Evolutionary conservation across 345 rosid genomes (phyloP).

Genomic region (Trapa incisa): DNA sequence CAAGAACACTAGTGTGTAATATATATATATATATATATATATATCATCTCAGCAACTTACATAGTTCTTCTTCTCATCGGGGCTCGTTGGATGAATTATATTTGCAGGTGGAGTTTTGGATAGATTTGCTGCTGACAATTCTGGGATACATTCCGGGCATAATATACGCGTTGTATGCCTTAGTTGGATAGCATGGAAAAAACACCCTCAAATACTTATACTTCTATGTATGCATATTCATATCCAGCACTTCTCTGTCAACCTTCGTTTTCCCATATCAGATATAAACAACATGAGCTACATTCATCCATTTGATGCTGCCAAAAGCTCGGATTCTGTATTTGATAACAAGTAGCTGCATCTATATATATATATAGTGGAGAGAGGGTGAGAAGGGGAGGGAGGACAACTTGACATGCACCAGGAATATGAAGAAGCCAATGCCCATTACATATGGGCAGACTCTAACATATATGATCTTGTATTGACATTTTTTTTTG

Average conservation of each 20-base stretch:
- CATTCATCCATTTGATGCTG: background rate
- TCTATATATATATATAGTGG: no score
- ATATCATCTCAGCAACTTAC: no score
- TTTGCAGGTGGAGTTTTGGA: conserved; percentile 87
- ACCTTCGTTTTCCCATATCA: background rate
- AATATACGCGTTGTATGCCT: conserved; percentile 69
- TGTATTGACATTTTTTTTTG: background rate
- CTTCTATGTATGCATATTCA: background rate
- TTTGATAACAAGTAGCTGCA: background rate
- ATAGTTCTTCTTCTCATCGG: background rate
- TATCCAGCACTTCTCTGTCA: background rate
- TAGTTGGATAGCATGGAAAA: conserved; percentile 38
- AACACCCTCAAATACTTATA: background rate
- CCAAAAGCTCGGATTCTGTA: no score
- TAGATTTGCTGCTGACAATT: conserved; percentile 57
- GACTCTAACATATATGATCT: background rate
- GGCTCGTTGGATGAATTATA: background rate
- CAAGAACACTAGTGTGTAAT: background rate
- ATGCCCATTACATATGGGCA: conserved; percentile 10
- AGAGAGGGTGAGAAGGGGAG: background rate
- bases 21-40: no score
- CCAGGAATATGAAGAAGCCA: background rate
- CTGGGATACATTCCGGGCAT: conserved; percentile 81
- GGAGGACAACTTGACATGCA: background rate
- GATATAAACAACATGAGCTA: background rate